Evolutionary conservation across 371 early-diverging fungal species (phyloP), one percentile per base, ranked within the genome.

Genomic region (Mucor circinelloides): DNA sequence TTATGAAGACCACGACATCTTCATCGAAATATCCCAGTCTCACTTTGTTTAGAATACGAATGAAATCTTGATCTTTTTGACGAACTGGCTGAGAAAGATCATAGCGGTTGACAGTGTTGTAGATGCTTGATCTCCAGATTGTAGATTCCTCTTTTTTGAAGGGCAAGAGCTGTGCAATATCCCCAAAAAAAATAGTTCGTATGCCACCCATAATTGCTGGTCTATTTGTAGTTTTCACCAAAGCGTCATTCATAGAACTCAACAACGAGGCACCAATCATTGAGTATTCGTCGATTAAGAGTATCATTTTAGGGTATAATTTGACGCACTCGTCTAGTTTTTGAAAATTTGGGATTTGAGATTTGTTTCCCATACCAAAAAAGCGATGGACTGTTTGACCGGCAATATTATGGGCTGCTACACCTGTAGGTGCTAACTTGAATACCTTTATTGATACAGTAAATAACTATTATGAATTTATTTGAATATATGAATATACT

Each of bases 351-450:
- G 54, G 54, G 27, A 52, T 27, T 15, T 6, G 10, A 8, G 59
- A 58, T 10, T 6, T 3, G 40, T 58, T 58, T n/a, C 25, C 23
- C 31, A 61, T 44, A n/a, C 61, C 61, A 9, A 61, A 61, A 48
- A 61, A 48, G 23, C 55, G 55, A 30, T 55, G 55, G 23, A 55
- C 2, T 3, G 55, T 55, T 55, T 23, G 23, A 7, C 61, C 48
- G 5, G 28, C 5, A 28, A 56, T 56, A 10, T 54, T 56, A 19
- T 64, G 57, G 3, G 64, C 64, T 10, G 44, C 56, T 21, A 40
- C n/a, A n/a, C n/a, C n/a, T n/a, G n/a, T n/a, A n/a, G n/a, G n/a
- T n/a, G n/a, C n/a, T n/a, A n/a, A n/a, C n/a, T n/a, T n/a, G n/a
- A n/a, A n/a, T n/a, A n/a, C n/a, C n/a, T n/a, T n/a, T n/a, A n/a